Base-by-base conservation (phyloP, 208 protist species). In the Phytomonas sp. region DNA sequence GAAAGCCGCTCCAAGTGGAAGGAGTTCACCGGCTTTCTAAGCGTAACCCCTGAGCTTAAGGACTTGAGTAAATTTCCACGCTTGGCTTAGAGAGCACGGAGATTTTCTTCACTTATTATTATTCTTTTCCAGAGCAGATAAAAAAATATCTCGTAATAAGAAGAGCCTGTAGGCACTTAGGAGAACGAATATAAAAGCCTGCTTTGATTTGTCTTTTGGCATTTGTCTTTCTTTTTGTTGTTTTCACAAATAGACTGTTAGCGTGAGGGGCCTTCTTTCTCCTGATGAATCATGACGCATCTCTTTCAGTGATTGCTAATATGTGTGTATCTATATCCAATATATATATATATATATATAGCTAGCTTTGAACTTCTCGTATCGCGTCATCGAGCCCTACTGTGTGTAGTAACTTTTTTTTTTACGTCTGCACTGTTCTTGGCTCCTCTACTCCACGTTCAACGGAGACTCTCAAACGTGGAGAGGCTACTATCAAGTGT, bases 11-110 rank as follows among this genome's bases (percentile, higher is more conserved):
- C 76, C 15, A 74, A 79, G 34, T 96, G 91, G 88, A 76, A 71
- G 46, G 37, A 11, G 26, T 96, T 89, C 62, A 96, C 88, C 13
- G 75, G 75, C 23, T 89, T 88, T 65, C 82, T 96, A 23, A 79
- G 74, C 59, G 85, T 80, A 0, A 83, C 76, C 0, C 91, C 88
- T 32, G 73, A 80, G 7, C 74, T 85, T 67, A 76, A 84, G 51
- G 91, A 96, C 53, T 62, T 68, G 26, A 80, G 79, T 51, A 88
- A 86, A 15, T 96, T 92, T 70, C 91, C 91, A 6, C 68, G 77
- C 36, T 73, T 94, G 36, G 31, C 23, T 32, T 34, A 23, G n/a
- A 20, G 31, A 26, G 31, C 34, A 26, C 31, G 2, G 31, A 65
- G 20, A 65, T 65, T 31, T 26, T 20, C 26, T 65, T 65, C 20